Evolutionary conservation across 176 grass and related monocot genomes (phyloP).

Genomic region (Tillandsia leiboldiana): DNA sequence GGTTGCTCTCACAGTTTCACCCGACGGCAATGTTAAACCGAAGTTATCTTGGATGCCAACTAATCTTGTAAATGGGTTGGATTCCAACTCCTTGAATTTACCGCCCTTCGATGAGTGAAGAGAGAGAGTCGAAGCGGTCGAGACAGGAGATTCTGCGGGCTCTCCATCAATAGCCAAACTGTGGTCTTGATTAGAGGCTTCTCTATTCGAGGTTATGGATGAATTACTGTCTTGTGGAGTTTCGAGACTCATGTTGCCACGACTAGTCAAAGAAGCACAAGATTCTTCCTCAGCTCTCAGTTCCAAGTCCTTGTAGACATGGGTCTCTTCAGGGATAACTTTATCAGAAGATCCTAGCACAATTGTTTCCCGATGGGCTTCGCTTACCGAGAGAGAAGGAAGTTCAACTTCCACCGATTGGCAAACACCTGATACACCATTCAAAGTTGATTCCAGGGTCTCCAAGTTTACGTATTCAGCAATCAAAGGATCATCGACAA

Average conservation of each 20-base stretch:
- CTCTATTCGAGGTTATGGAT: slow-evolving; percentile 39
- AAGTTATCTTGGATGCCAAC: neutral
- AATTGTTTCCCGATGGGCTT: slow-evolving; percentile 17
- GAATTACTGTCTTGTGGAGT: slow-evolving; percentile 18
- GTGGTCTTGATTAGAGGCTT: slow-evolving; percentile 40
- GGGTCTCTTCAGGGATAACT: slow-evolving; percentile 24
- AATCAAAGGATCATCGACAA: slow-evolving; percentile 2
- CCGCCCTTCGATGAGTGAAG: slow-evolving; percentile 36
- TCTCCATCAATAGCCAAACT: slow-evolving; percentile 33
- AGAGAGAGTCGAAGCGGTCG: slow-evolving; percentile 52
- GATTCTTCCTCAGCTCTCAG: slow-evolving; percentile 13
- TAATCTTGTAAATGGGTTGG: neutral
- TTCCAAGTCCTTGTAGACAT: neutral
- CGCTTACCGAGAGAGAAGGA: slow-evolving; percentile 2
- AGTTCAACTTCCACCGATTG: neutral
- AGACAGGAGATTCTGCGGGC: slow-evolving; percentile 47
- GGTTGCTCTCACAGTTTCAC: slow-evolving; percentile 13
- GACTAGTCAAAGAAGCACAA: slow-evolving; percentile 38
- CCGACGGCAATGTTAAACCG: slow-evolving; percentile 21
- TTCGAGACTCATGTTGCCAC: slow-evolving; percentile 33
- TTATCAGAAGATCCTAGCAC: slow-evolving; percentile 24
- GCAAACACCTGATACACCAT: neutral
- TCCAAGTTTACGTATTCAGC: slow-evolving; percentile 26
- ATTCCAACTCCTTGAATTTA: slow-evolving; percentile 22
- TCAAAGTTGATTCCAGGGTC: slow-evolving; percentile 6